Conservation (phyloP, 1,139 yeast species). For the Debaryomycetaceae sp. region DNA sequence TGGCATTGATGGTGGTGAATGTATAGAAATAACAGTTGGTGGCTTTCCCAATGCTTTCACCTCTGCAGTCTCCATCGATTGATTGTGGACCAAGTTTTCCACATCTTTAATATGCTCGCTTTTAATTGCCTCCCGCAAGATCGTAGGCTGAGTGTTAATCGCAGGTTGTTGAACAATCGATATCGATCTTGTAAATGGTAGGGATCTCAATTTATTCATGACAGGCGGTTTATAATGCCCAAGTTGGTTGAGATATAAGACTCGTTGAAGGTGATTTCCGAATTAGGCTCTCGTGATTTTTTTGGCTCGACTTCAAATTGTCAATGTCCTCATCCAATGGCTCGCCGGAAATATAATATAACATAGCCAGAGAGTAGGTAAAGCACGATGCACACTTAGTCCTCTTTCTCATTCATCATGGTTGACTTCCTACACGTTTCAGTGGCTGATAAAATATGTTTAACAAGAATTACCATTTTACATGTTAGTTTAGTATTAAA, state of each 20-base stretch:
- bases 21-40: slow-evolving; percentile 40
- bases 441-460: too few relatives aligned
- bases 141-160: slow-evolving; percentile 1
- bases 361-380: too few relatives aligned
- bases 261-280: neutral
- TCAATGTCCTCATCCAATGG: neutral
- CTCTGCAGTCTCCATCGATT: slow-evolving; percentile 19
- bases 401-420: too few relatives aligned
- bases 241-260: neutral
- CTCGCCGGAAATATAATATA: too few relatives aligned
- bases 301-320: neutral
- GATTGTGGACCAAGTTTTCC: slow-evolving; percentile 12
- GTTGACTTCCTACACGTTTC: too few relatives aligned
- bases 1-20: slow-evolving; percentile 58
- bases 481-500: too few relatives aligned
- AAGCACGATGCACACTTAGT: too few relatives aligned
- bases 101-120: slow-evolving; percentile 18
- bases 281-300: neutral
- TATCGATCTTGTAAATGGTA: neutral
- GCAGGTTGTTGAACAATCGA: slow-evolving; percentile 1
- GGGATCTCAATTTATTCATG: neutral
- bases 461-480: too few relatives aligned
- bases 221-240: neutral
- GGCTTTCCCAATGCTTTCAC: slow-evolving; percentile 44
- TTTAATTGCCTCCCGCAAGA: slow-evolving; percentile 1